A percentile compares a stretch with the other conserved stretches of the same genome.
Conservation (phyloP, 1,284 basidiomycete species). For the Melanopsichium pennsylvanicum region DNA sequence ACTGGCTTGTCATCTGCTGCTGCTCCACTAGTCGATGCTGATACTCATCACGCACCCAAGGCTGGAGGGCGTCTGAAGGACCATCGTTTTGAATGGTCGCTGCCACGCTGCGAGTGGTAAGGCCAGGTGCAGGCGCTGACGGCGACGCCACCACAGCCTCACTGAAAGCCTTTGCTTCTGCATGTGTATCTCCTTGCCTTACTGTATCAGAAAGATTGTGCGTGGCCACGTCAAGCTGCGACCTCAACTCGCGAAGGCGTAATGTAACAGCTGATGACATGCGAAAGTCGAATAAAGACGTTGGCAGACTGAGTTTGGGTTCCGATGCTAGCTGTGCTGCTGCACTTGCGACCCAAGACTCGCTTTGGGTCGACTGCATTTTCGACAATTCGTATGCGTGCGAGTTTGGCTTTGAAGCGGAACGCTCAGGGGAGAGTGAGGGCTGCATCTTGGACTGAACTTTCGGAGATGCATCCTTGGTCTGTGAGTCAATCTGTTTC, state of each 20-base stretch:
- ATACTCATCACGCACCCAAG: conserved; percentile 8
- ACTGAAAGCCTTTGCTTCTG: not conserved
- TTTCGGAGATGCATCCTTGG: too few species aligned
- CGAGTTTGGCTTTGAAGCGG: too few species aligned
- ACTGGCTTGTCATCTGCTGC: not conserved
- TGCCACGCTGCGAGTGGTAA: not conserved
- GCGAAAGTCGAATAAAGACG: conserved; percentile 20
- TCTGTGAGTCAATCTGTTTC: not conserved
- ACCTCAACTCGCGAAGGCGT: conserved; percentile 59
- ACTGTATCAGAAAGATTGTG: conserved; percentile 9
- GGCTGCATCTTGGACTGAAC: too few species aligned
- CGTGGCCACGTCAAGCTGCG: conserved; percentile 26
- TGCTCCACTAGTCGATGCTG: conserved; percentile 1
- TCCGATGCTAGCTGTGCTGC: not conserved
- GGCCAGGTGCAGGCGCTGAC: not conserved
- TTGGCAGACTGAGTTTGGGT: conserved; percentile 1
- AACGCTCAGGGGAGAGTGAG: too few species aligned
- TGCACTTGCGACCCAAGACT: not conserved
- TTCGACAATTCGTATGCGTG: not conserved
- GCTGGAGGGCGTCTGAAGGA: conserved; percentile 1
- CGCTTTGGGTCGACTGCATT: not conserved
- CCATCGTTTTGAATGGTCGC: not conserved
- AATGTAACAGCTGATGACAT: conserved; percentile 53
- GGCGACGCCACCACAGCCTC: conserved; percentile 4
- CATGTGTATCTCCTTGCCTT: not conserved